Base-by-base conservation (phyloP, 2,329 filamentous ascomycete species). In the Gnomoniopsis sp. region DNA sequence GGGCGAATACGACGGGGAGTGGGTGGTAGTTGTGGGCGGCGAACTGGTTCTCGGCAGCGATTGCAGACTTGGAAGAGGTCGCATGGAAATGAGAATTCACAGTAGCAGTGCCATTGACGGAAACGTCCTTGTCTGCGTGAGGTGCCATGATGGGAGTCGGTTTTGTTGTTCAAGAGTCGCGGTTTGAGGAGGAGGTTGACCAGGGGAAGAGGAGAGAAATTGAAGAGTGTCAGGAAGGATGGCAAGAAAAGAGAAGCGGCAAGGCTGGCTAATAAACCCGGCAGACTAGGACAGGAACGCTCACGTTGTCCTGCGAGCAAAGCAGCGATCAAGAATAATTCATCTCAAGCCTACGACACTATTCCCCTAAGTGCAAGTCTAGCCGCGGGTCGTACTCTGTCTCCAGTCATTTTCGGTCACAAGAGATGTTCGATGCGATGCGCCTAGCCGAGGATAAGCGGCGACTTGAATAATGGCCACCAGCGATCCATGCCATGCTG, bases 1-100 rank as follows among this genome's bases (percentile, higher is more conserved):
- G 86, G 58, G 93, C 83, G 75, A 98, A 97, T 71, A 96, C 95
- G 61, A 99, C 88, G 44, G 95, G 95, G 2, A 99, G 85, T 17
- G 95, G 95, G 76, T 98, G 93, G 82, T 99, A 99, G 81, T 99
- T 99, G 85, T 99, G 95, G 51, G 95, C 95, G 52, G 95, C 95
- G 74, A 85, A 93, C 71, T 90, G 80, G 69, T 90, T 81, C 78
- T 99, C 95, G 55, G 87, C 79, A 55, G 86, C 78, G 72, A 97
- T 96, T 67, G 95, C 93, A 67, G 83, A 80, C 59, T 87, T 78
- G 47, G 92, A 93, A 26, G 93, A 92, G 21, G 89, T 73, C 57
- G 91, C 83, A 77, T 97, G 95, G 78, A 82, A 85, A 65, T 77
- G 78, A 52, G 77, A 75, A 22, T 68, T 64, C 50, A 67, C 66